A percentile compares a stretch with the other conserved stretches of the same genome.
These are phyloP conservation scores for Platismatia glauca DNA, from an alignment of 495 filamentous ascomycete species.

Conservation along the genomic window DNA sequence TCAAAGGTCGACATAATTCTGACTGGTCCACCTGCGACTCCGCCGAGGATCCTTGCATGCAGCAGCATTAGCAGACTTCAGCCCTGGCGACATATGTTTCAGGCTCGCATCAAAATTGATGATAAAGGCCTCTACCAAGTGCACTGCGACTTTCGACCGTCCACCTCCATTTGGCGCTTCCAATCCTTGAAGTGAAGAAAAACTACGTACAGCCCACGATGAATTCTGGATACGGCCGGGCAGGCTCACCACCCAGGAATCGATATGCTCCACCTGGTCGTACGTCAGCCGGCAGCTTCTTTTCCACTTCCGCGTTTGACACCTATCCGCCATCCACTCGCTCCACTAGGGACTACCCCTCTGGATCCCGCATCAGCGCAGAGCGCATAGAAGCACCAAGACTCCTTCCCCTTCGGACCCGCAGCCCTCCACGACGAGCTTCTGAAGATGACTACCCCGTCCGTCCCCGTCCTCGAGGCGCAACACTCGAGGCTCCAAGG, in stretches of 20 bases:
- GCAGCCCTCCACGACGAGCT: constrained; percentile 19
- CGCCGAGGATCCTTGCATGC: too few relatives aligned
- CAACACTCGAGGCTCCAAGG: constrained; percentile 16
- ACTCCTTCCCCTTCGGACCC: constrained; percentile 8
- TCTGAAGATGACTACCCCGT: constrained; percentile 21
- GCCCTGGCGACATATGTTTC: background rate
- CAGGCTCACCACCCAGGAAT: constrained; percentile 20
- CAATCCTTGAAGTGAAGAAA: background rate
- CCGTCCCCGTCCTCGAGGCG: constrained; percentile 19
- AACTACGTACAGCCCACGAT: background rate
- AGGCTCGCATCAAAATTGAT: background rate
- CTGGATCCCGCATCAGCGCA: constrained; percentile 19
- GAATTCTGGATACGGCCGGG: constrained; percentile 17
- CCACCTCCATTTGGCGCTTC: background rate
- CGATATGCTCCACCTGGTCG: constrained; percentile 21
- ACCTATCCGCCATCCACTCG: constrained; percentile 16
- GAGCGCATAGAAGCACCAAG: constrained; percentile 20
- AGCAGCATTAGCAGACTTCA: too few relatives aligned
- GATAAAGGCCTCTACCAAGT: background rate
- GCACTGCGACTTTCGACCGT: background rate
- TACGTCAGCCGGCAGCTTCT: constrained; percentile 20
- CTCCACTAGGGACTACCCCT: constrained; percentile 18
- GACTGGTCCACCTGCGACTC: background rate
- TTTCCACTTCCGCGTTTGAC: constrained; percentile 20
- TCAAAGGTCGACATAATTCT: background rate